These are phyloP conservation scores for Salix purpurea DNA, from an alignment of 345 rosid genomes.

Conservation along the genomic window DNA sequence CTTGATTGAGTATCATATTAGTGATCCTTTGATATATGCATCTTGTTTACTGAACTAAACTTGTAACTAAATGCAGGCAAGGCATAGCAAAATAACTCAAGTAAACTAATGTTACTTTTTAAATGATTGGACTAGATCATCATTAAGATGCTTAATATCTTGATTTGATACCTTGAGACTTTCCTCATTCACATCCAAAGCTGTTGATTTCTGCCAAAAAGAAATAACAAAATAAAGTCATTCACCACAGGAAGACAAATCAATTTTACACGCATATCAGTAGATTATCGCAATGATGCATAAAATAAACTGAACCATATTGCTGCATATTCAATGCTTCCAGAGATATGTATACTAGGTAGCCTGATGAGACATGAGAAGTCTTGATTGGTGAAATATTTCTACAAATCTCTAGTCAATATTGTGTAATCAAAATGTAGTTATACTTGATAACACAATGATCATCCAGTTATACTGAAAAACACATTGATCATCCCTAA, in stretches of 20 bases:
- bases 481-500: too few species aligned
- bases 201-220: slow-evolving; percentile 67
- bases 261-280: neutral
- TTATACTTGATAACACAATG: too few species aligned
- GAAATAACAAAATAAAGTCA: neutral
- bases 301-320: neutral
- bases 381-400: too few species aligned
- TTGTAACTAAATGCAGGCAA: neutral
- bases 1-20: neutral
- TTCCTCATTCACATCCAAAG: slow-evolving; percentile 68
- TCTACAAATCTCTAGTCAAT: too few species aligned
- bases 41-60: neutral
- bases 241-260: neutral
- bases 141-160: neutral
- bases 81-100: neutral
- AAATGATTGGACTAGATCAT: neutral
- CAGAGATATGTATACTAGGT: too few species aligned
- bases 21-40: neutral
- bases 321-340: neutral
- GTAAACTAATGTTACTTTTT: neutral
- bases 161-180: slow-evolving; percentile 55
- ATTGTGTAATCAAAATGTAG: too few species aligned
- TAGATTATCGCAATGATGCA: slow-evolving; percentile 3
- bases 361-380: too few species aligned
- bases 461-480: too few species aligned